Base-by-base conservation (phyloP, 345 rosid species). In the Eucalyptus decipiens region DNA sequence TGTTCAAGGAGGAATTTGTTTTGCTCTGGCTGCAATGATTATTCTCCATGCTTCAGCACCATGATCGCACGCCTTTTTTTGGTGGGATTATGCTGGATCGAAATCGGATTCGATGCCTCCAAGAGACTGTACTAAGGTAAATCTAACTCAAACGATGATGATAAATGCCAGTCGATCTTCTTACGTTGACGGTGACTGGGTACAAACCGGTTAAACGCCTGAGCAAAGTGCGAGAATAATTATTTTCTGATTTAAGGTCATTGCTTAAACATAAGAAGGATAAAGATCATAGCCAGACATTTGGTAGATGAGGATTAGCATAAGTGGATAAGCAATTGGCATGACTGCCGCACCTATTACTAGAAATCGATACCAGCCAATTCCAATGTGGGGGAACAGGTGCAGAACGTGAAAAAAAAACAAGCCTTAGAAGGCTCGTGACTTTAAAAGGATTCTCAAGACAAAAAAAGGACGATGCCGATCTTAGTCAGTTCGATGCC, bases 121-220 rank as follows among this genome's bases (percentile, higher is more conserved):
- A 0, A 3, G 28, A 21, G 47, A 76, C 28, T 21, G 5, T 21
- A 3, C 7, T 0, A 40, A 8, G 76, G 85, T 21, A 21, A 72
- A 52, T 19, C 15, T 3, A 19, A 72, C 45, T 37, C 45, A 1
- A 10, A 9, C 24, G 72, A 9, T 42, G 72, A 62, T n/a, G 16
- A 30, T 30, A 30, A 62, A 30, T 62, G 34, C 17, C 17, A 14
- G 34, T 30, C 9, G 3, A 60, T 60, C 3, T 72, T 72, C 81
- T 34, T 34, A 8, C 42, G 1, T 8, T 5, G 80, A 17, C 4
- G 6, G 26, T 12, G 17, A 60, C n/a, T 28, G 0, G 3, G 7
- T 3, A 1, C 28, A 37, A 72, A 37, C 7, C 11, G 28, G 45
- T 72, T 19, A 72, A 69, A 69, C 12, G 42, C 37, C 6, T 6